Base-by-base conservation (phyloP, 257 asterid genomes). In the Paraleonurus japonicus region DNA sequence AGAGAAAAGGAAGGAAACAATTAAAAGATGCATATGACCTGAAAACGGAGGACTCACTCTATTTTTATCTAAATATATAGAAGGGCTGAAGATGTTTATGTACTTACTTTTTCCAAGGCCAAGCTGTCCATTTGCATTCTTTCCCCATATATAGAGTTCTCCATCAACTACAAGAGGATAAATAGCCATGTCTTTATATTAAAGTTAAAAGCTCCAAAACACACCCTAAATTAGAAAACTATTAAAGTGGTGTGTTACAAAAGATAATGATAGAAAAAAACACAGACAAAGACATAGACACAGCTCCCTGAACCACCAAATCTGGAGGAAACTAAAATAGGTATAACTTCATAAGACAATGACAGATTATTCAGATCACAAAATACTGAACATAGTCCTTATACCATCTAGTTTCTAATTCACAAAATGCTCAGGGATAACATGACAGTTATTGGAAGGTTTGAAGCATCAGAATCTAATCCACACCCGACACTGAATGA, bases 61-160 rank as follows among this genome's bases (percentile, higher is more conserved):
- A 37, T 20, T 35, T 24, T 16, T 9, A 62, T 61, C 51, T 4
- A 71, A 30, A 20, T 55, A 26, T 35, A 48, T n/a, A 55, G 68
- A 20, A 59, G 28, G 61, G 69, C 43, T 65, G 11, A 32, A 43
- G 37, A 22, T 4, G 66, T n/a, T 62, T 20, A 43, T 43, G 41
- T 58, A 51, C 76, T 83, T 89, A 91, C 99, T 94, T 84, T 91
- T 94, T 81, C 99, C 98, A 67, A 91, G 87, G 77, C 98, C 99
- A 76, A 94, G 98, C 78, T 94, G 99, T 67, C 98, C 99, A 67
- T 79, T 85, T 76, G 93, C 75, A 77, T 94, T 94, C 79, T 81
- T 94, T 26, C 98, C 99, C 99, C 99, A 94, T 83, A 85, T 74
- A 78, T 94, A 89, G 75, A 94, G 96, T 67, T 85, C 98, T 15